Evolutionary conservation across 148 eudicot genomes (phyloP).

Genomic region (Rhododendron vialii): DNA sequence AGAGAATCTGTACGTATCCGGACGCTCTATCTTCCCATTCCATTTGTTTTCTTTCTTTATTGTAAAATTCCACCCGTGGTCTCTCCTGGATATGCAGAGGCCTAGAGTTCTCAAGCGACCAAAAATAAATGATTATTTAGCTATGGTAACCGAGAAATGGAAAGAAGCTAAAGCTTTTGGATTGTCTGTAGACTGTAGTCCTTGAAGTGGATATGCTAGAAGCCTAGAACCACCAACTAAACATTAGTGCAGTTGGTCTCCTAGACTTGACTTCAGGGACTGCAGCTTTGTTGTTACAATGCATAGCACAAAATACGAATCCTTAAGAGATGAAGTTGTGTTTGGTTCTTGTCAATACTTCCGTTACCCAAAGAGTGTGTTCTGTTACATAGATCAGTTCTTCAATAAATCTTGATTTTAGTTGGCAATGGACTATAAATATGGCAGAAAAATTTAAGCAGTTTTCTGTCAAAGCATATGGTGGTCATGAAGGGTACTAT

Average conservation of each 20-base stretch:
- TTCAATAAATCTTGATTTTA: not conserved
- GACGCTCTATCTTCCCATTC: not conserved
- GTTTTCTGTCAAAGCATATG: not conserved
- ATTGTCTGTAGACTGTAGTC: not conserved
- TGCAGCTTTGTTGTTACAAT: not conserved
- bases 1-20: conserved; percentile 78
- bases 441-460: not conserved
- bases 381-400: not conserved
- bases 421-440: not conserved
- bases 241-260: not conserved
- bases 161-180: not conserved
- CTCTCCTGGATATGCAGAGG: not conserved
- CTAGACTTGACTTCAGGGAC: not conserved
- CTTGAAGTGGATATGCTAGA: not conserved
- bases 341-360: not conserved
- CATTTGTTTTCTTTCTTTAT: not conserved
- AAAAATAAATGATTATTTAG: not conserved
- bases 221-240: not conserved
- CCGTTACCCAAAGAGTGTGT: not conserved
- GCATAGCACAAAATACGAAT: not conserved
- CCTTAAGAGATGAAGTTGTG: not conserved
- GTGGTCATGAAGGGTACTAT: not conserved
- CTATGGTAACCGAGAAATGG: not conserved
- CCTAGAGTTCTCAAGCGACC: not conserved
- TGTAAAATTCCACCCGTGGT: not conserved